phyloP scores from a whole-genome alignment of 805 yeast species.

The Candida incommunis region DNA sequence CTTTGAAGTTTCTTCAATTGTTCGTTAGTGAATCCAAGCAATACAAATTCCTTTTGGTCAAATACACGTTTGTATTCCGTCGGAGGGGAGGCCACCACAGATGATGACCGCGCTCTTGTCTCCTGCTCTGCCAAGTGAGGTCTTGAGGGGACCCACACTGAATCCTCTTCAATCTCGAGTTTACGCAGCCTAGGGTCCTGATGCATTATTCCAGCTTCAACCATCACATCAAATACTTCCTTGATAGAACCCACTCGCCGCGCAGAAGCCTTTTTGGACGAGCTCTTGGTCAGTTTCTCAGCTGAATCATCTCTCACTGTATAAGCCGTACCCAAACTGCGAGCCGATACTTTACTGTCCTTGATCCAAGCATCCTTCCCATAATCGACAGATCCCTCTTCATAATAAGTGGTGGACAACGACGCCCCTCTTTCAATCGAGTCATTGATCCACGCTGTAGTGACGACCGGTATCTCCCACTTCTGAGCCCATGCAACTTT shows the following conservation, averaged over 20 bases:
- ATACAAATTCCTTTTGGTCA: not conserved
- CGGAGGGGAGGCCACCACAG: not conserved
- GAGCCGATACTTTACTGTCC: slow-evolving; percentile 20
- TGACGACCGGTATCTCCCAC: slow-evolving; percentile 28
- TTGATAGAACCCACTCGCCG: not conserved
- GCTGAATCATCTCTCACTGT: slow-evolving; percentile 1
- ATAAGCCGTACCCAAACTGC: slow-evolving; percentile 19
- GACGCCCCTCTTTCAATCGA: slow-evolving; percentile 28
- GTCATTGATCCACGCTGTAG: slow-evolving; percentile 31
- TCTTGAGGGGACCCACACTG: not conserved
- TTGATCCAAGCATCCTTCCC: slow-evolving; percentile 22
- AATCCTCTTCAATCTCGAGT: not conserved
- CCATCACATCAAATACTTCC: not conserved
- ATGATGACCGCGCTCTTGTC: slow-evolving; percentile 5
- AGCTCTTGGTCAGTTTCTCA: slow-evolving; percentile 2
- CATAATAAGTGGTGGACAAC: slow-evolving; percentile 10
- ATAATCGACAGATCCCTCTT: slow-evolving; percentile 3
- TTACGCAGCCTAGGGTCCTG: not conserved
- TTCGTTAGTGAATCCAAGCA: not conserved
- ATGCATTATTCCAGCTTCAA: not conserved
- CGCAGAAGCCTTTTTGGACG: not conserved
- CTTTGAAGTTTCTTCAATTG: not conserved
- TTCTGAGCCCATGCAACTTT: slow-evolving; percentile 25
- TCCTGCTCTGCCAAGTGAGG: slow-evolving; percentile 4
- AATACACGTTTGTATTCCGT: not conserved